Evolutionary conservation across 306 rosid genomes (phyloP), one percentile per base, ranked within the genome.

Genomic region (Cicer cuneatum): DNA sequence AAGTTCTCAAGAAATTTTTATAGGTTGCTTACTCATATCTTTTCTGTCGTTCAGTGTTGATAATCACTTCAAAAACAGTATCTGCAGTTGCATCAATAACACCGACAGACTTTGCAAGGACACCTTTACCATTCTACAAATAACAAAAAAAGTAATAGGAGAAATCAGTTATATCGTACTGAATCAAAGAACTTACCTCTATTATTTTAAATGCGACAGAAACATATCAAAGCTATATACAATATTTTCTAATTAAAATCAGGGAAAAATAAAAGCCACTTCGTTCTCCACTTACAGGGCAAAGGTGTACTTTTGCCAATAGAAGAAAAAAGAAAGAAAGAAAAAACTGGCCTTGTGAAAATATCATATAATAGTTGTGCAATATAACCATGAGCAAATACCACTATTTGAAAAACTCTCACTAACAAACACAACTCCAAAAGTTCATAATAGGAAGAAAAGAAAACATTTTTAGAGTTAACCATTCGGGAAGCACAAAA

Each of bases 51-150:
- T 90, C 93, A 80, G 85, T 85, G 77, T 80, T 90, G 69, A 91
- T 78, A 83, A 94, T 63, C 77, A 92, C 89, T 77, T 94, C 97
- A 79, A 94, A 94, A 52, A 84, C 89, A 53, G 98, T 78, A 79
- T 94, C 96, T n/a, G 96, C 96, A 81, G 84, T 85, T 72, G 96
- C 95, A 66, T 90, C 96, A 58, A 94, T 81, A 74, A 90, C 92
- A 80, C 95, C 96, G 61, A 92, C 89, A 56, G 97, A 85, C 88
- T 94, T 94, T 78, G 88, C 96, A 63, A 94, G 88, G 62, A 86
- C 85, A 71, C 88, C 87, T 83, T 93, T 91, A 78, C 90, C 94
- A 71, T 77, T 84, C 98, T 94, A 80, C 81, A 81, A 82, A 79
- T 64, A 79, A 77, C 69, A 47, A 73, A 86, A 86, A 86, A 57